Evolutionary conservation across 306 rosid species (phyloP).

Genomic region (Elaeagnus macrophylla): DNA sequence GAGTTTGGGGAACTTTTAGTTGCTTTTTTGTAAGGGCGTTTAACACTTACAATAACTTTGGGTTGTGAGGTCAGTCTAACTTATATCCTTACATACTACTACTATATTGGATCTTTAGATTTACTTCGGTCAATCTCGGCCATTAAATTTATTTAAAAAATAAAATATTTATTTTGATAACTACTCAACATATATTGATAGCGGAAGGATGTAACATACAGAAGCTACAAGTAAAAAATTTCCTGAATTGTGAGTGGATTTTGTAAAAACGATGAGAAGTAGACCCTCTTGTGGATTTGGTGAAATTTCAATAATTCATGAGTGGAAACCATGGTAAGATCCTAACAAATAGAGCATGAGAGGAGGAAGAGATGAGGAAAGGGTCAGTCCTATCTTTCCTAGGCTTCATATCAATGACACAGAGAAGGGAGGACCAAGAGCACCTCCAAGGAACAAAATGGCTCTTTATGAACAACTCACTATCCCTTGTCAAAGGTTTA

Average conservation of each 20-base stretch:
- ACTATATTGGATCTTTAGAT: no score
- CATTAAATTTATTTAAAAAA: neutral
- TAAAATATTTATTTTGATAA: neutral
- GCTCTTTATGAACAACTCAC: conserved; percentile 60
- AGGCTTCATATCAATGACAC: conserved; percentile 69
- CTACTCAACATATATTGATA: no score
- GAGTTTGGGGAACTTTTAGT: no score
- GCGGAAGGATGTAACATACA: no score
- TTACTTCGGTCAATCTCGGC: no score
- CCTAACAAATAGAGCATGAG: conserved; percentile 25
- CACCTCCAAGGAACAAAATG: conserved; percentile 84
- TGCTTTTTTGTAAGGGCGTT: no score
- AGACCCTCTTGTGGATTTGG: conserved; percentile 18
- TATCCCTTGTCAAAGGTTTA: conserved; percentile 41
- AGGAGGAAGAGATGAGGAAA: conserved; percentile 35
- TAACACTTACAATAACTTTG: no score
- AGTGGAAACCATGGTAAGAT: conserved; percentile 20
- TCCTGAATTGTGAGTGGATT: no score
- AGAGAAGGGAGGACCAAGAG: conserved; percentile 61
- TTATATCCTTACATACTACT: no score
- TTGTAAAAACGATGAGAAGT: conserved; percentile 7
- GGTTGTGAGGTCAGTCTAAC: no score
- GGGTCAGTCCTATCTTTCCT: conserved; percentile 56
- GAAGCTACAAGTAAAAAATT: no score
- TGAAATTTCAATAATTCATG: conserved; percentile 5